Base-by-base conservation (phyloP, 768 basidiomycete genomes). In the Leccinum arenicola region DNA sequence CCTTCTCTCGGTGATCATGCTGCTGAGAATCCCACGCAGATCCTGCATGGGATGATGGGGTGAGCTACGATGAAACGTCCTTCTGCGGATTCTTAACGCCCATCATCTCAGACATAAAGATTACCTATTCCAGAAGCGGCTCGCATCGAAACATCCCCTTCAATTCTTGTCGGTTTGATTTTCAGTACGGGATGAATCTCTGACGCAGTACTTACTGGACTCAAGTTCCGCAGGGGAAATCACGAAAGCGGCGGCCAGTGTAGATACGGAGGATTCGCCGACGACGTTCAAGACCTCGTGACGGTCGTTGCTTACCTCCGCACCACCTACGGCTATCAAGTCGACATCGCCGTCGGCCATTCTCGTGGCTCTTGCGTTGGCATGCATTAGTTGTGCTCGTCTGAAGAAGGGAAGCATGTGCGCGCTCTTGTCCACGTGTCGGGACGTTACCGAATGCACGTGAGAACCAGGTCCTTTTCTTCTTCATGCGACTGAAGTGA, bases 121-220 rank as follows among this genome's bases (percentile, higher is more conserved):
- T 69, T 93, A 93, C 73, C 70, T 93, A 51, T 92, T 88, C 76
- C 87, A 89, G 72, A 87, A 86, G 67, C 83, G 81, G 12, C 83
- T 93, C 19, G 89, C 88, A 3, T 69, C 72, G 40, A 78, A 76
- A 36, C 72, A 23, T 92, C 14, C 87, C 89, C 0, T 66, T 89
- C 23, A 91, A 94, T 70, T 92, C 90, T 3, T 92, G 93, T 70
- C 82, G 91, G 35, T 92, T 94, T 66, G 91, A 94, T 71, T 94
- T 94, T 74, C 83, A 90, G 89, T 91, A 66, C 57, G 82, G 38
- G 4, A 12, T 29, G 47, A 23, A 19, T 40, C 38, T 40, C 38
- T 68, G 48, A n/a, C 49, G 19, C 33, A 25, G 36, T 38, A 31
- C 45, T 45, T 54, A 7, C 57, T 52, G 45, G 49, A 57, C 50